Evolutionary conservation across 768 basidiomycete species (phyloP).

Genomic region (Russula dissimulans): DNA sequence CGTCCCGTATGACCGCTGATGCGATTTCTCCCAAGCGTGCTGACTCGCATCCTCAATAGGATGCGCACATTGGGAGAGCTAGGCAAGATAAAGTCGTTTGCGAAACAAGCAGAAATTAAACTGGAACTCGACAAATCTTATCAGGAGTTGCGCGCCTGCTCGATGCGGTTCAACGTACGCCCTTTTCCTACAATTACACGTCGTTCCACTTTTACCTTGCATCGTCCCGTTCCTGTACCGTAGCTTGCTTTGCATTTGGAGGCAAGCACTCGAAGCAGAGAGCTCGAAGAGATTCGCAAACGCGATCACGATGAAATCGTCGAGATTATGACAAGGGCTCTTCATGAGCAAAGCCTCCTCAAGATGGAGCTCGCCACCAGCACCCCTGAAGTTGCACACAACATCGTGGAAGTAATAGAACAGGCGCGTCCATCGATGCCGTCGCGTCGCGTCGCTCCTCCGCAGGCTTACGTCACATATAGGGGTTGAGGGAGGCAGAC

Average conservation of each 20-base stretch:
- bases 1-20: neutral
- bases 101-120: slow-evolving; percentile 17
- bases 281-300: slow-evolving; percentile 16
- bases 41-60: slow-evolving; percentile 9
- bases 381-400: slow-evolving; percentile 8
- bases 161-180: slow-evolving; percentile 14
- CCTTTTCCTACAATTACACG: too few species aligned
- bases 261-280: neutral
- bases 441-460: neutral
- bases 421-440: slow-evolving; percentile 4
- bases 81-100: slow-evolving; percentile 11
- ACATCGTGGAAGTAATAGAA: slow-evolving; percentile 13
- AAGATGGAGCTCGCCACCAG: slow-evolving; percentile 2
- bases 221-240: neutral
- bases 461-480: neutral
- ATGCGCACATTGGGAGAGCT: slow-evolving; percentile 13
- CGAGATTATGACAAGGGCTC: slow-evolving; percentile 11
- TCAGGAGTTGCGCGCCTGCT: slow-evolving; percentile 10
- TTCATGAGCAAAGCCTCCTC: slow-evolving; percentile 2
- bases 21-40: neutral
- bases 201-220: neutral
- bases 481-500: slow-evolving; percentile 10
- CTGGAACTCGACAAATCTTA: slow-evolving; percentile 16
- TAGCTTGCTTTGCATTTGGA: slow-evolving; percentile 14
- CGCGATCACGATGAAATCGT: slow-evolving; percentile 15